Conservation (phyloP, 176 grass and related monocot genomes). For the Coix lacrymajobi region DNA sequence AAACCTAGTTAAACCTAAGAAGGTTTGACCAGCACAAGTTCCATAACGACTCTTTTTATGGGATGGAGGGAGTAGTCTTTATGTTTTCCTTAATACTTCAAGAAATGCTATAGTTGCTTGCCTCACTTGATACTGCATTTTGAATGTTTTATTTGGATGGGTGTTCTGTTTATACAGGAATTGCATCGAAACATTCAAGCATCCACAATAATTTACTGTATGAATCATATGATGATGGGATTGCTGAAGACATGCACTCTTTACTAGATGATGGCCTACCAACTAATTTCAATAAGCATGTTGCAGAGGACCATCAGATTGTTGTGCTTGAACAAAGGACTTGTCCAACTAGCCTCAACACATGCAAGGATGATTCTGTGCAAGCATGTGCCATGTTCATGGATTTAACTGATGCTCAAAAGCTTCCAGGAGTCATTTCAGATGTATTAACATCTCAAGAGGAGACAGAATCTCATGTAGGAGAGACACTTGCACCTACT, state of each 20-base stretch:
- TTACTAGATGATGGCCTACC: constrained; percentile 30
- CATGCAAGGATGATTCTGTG: constrained; percentile 24
- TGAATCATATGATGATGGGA: constrained; percentile 24
- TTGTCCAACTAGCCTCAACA: constrained; percentile 31
- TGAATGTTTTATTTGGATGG: constrained; percentile 15
- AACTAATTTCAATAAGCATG: constrained; percentile 12
- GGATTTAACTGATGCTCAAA: constrained; percentile 30
- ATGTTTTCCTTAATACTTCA: background rate
- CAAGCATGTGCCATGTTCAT: constrained; percentile 6
- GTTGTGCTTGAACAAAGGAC: constrained; percentile 19
- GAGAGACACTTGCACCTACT: background rate
- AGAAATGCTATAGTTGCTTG: constrained; percentile 19
- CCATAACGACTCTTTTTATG: no score
- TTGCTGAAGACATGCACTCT: constrained; percentile 19
- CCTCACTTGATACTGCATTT: constrained; percentile 12
- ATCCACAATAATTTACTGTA: background rate
- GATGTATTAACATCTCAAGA: constrained; percentile 15
- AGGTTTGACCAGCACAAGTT: no score
- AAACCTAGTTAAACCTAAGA: no score
- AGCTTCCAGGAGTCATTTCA: constrained; percentile 9
- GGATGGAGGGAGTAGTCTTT: no score
- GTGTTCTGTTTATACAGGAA: constrained; percentile 44
- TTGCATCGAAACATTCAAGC: constrained; percentile 9
- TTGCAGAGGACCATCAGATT: constrained; percentile 15
- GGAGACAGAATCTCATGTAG: background rate